phyloP scores from a whole-genome alignment of 495 filamentous ascomycete genomes.

The Massariosphaeria phaeospora region DNA sequence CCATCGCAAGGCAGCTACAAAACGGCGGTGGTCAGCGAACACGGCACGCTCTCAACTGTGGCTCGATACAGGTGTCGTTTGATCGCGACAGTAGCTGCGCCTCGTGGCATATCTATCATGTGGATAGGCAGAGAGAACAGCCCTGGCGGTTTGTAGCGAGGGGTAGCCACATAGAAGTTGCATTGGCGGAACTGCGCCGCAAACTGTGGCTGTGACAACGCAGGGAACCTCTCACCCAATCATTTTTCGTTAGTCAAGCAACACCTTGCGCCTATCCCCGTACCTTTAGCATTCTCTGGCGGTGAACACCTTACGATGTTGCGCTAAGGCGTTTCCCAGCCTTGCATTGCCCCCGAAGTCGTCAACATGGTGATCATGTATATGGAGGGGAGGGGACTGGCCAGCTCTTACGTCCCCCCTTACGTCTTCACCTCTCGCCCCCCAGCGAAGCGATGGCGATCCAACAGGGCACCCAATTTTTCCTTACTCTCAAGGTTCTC shows the following conservation, averaged over 20 bases:
- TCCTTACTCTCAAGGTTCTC: conserved; percentile 29
- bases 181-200: not conserved
- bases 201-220: not conserved
- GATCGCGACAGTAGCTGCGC: not conserved
- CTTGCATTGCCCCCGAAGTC: conserved; percentile 17
- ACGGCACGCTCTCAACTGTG: conserved; percentile 2
- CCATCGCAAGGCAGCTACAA: conserved; percentile 21
- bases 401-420: conserved; percentile 9
- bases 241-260: not conserved
- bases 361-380: conserved; percentile 1
- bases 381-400: not conserved
- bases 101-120: conserved; percentile 1
- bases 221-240: not conserved
- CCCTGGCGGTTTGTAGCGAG: no score
- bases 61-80: not conserved
- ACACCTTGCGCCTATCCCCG: not conserved
- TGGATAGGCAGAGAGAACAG: conserved; percentile 1
- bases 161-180: not conserved
- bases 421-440: conserved; percentile 5
- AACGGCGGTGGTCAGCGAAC: conserved; percentile 2
- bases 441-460: conserved; percentile 23
- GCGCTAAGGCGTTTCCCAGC: conserved; percentile 14
- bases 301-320: not conserved
- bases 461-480: conserved; percentile 17
- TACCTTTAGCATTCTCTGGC: not conserved